These are phyloP conservation scores for Blastobotrys elegans DNA, from an alignment of 1,139 yeast genomes.

Conservation along the genomic window DNA sequence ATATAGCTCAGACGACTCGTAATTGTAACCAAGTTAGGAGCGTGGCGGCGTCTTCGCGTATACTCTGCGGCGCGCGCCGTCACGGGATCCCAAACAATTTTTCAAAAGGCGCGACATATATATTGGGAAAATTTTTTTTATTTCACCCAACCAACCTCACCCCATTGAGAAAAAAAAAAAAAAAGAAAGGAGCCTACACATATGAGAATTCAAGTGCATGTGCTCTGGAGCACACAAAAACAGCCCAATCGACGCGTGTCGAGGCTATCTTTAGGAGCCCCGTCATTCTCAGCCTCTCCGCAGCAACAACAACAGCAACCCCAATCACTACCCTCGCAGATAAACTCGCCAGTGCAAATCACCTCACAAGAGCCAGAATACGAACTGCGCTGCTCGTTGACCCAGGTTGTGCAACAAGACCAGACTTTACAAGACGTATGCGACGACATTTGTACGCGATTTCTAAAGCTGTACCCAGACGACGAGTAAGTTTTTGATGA, in stretches of 20 bases:
- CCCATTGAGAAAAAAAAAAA: neutral
- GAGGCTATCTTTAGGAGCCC: neutral
- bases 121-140: too few relatives aligned
- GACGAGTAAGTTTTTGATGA: constrained; percentile 32
- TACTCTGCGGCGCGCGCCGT: too few relatives aligned
- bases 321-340: neutral
- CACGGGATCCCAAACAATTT: too few relatives aligned
- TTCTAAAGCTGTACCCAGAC: constrained; percentile 57
- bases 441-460: constrained; percentile 47
- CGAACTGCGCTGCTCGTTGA: constrained; percentile 5
- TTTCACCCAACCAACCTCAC: neutral
- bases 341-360: constrained; percentile 4
- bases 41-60: too few relatives aligned
- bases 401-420: constrained; percentile 2
- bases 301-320: neutral
- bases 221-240: constrained; percentile 3
- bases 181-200: neutral
- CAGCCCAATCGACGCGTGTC: constrained; percentile 1
- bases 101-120: too few relatives aligned
- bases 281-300: neutral
- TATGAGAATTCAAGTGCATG: constrained; percentile 10
- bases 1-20: too few relatives aligned
- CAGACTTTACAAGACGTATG: constrained; percentile 46
- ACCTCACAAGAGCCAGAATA: constrained; percentile 7
- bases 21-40: too few relatives aligned